Evolutionary conservation across 176 grass and related monocot species (phyloP), one percentile per base, ranked within the genome.

Genomic region (Aechmea fasciata): DNA sequence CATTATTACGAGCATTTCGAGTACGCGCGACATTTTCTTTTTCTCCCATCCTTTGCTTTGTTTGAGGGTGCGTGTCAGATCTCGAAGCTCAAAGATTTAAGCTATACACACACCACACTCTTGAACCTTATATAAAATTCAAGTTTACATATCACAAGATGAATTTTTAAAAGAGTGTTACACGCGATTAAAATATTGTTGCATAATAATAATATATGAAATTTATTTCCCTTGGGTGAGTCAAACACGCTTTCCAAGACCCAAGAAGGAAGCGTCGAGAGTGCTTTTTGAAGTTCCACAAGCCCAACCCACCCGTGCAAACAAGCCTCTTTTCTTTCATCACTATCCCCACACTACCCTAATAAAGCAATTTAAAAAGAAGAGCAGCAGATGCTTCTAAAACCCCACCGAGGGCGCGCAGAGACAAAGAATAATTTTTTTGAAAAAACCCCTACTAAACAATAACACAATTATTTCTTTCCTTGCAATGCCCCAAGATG

Each of bases 41-140:
- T 69, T 12, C 4, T n/a, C 22, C 70, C 14, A n/a, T 64, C 41
- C 13, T 41, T 63, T 69, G 12, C 57, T 79, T 53, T 78, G 26
- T 72, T 79, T 17, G 54, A 65, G 55, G 48, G 55, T 79, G 66
- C 68, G 68, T 79, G 77, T 51, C 68, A 72, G 52, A 48, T 63
- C 33, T 51, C 48, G 52, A 12, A 71, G 62, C 68, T 14, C 24
- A 57, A 5, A 48, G 29, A 1, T 70, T 63, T 70, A 52, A 26
- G 25, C 2, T 26, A 26, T 26, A 26, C 2, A 26, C 2, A 26
- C 29, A 33, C 29, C 29, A 33, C 29, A 33, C 29, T 33, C 3
- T 33, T 23, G 22, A 23, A 23, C 22, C 22, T 23, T 23, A 23
- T 23, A 23, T 23, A 23, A 23, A 23, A 23, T 23, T 23, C 22